Percentiles rank a stretch among this genome's conserved stretches.
These are phyloP conservation scores for Quillaja saponaria DNA, from an alignment of 306 rosid species.

Conservation along the genomic window DNA sequence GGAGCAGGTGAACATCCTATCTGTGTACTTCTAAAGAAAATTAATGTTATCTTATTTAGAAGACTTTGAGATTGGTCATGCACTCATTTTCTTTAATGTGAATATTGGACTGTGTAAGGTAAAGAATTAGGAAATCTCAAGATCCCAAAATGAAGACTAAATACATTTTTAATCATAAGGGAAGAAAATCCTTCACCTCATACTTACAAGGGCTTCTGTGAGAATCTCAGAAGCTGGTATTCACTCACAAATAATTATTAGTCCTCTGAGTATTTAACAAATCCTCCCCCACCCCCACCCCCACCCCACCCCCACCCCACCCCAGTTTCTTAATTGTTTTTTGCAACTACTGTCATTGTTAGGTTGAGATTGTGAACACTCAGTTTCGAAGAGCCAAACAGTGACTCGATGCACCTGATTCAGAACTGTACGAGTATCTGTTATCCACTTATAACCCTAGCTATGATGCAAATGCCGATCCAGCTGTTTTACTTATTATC, in stretches of 20 bases:
- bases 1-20: slow-evolving; percentile 68
- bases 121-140: no score
- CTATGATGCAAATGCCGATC: slow-evolving; percentile 44
- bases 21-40: no score
- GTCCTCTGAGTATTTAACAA: no score
- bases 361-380: slow-evolving; percentile 75
- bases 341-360: neutral
- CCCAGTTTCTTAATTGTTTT: neutral
- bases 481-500: slow-evolving; percentile 42
- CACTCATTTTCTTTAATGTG: no score
- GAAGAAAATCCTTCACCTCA: neutral
- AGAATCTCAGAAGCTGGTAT: slow-evolving; percentile 3
- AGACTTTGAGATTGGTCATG: no score
- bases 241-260: neutral
- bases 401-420: slow-evolving; percentile 51
- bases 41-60: no score
- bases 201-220: neutral
- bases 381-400: slow-evolving; percentile 81
- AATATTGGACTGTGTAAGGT: no score
- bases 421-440: slow-evolving; percentile 59
- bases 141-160: neutral
- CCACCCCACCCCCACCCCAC: neutral
- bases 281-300: no score
- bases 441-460: slow-evolving; percentile 42
- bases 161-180: slow-evolving; percentile 1